Evolutionary conservation across 148 eudicot genomes (phyloP), one percentile per base, ranked within the genome.

Genomic region (Arctostaphylos glauca): DNA sequence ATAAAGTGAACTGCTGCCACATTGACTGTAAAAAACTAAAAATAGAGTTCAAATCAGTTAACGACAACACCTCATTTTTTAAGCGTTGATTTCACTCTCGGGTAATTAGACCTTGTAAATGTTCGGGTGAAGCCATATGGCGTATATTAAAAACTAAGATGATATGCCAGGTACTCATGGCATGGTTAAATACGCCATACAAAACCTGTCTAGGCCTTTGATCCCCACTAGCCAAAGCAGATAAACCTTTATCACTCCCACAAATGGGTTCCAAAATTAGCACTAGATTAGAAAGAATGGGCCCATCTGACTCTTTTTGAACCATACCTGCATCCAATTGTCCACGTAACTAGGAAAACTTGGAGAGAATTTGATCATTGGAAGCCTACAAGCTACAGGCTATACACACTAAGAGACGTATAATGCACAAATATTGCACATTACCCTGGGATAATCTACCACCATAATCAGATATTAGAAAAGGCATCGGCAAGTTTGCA

Each of bases 271-370:
- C 68, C 3, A 3, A 68, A 15, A 14, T 43, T 6, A 71, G 74
- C 49, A 71, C 8, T 43, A 6, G 49, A 14, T 16, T 43, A 43
- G 25, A 43, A 72, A 72, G 4, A 72, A 72, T 44, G 50, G 23
- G 18, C 50, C 76, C 52, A 72, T 74, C 38, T 74, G 54, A 14
- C 54, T 74, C 25, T 73, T 47, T 74, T 74, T n/a, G 3, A 74
- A 19, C 55, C 55, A 47, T 16, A 47, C 31, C 47, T 74, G 52
- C 31, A 71, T 44, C 76, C 44, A 47, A 74, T 74, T 25, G 58
- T 76, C 78, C 59, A 25, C 56, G 4, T 21, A 10, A 75, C 78
- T 23, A 75, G 25, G 58, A 52, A 64, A 73, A 76, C 16, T 47
- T 52, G 49, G 43, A 12, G 52, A 59, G 60, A 76, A 76, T 23